Percentiles rank a stretch among this genome's conserved stretches.
phyloP scores from a whole-genome alignment of 176 grass and related monocot species.

The Phyllostachys edulis region DNA sequence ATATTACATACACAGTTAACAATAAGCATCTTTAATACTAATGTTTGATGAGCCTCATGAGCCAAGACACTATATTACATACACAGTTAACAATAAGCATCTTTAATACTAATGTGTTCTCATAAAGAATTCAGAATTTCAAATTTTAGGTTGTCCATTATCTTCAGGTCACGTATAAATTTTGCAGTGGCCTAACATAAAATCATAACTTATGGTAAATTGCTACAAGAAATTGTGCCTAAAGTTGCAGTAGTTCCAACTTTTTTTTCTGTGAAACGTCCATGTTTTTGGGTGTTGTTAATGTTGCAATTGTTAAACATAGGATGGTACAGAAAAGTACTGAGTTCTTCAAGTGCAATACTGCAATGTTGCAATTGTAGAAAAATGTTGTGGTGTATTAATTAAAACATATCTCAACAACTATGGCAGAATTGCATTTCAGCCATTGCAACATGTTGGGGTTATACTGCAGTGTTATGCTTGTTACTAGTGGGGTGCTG shows the following conservation, averaged over 20 bases:
- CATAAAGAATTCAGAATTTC: constrained; percentile 5
- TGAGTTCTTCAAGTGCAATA: neutral
- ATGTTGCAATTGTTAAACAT: neutral
- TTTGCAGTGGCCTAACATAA: neutral
- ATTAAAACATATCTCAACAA: constrained; percentile 1
- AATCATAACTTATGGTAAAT: neutral
- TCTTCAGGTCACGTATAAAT: constrained; percentile 9
- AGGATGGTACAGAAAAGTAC: neutral
- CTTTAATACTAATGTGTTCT: neutral
- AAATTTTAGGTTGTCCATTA: constrained; percentile 1
- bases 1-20: no score
- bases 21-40: no score
- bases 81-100: neutral
- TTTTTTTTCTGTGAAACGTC: neutral
- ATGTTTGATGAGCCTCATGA: no score
- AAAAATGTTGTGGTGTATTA: neutral
- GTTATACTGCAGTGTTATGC: neutral
- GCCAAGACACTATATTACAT: no score
- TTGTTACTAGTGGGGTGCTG: neutral
- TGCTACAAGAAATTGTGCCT: constrained; percentile 10
- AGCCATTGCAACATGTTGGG: no score
- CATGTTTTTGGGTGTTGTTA: neutral
- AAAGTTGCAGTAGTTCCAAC: neutral
- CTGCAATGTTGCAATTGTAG: neutral
- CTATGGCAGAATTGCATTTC: neutral